Conservation (phyloP, 306 rosid genomes). For the Lathyrus tuberosus region DNA sequence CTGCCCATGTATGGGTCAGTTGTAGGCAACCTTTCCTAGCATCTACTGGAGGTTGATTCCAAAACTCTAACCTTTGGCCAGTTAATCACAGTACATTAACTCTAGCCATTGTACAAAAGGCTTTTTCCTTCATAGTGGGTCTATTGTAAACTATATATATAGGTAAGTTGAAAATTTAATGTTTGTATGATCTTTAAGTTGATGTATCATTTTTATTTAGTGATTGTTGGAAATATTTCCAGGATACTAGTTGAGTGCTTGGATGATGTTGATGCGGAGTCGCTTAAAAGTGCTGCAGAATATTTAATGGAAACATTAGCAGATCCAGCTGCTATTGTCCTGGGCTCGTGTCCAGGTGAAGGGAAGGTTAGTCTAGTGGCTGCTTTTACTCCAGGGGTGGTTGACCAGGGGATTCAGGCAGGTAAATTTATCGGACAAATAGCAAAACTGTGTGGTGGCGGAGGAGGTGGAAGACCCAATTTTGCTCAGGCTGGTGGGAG, state of each 20-base stretch:
- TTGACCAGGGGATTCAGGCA: constrained; percentile 76
- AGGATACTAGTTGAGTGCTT: constrained; percentile 84
- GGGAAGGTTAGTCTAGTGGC: constrained; percentile 96
- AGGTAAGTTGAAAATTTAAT: not conserved
- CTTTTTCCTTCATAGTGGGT: not conserved
- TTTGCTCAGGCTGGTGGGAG: constrained; percentile 97
- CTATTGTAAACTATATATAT: not conserved
- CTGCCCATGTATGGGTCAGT: not conserved
- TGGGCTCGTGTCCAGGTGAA: constrained; percentile 89
- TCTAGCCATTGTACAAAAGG: not conserved
- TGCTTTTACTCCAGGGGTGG: constrained; percentile 80
- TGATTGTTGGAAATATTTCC: constrained; percentile 31
- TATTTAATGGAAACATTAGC: constrained; percentile 66
- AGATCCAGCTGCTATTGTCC: constrained; percentile 88
- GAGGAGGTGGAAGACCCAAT: constrained; percentile 96
- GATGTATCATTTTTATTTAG: constrained; percentile 22
- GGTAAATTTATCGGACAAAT: constrained; percentile 90
- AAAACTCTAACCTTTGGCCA: not conserved
- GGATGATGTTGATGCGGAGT: constrained; percentile 84
- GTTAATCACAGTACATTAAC: not conserved
- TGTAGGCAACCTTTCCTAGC: not conserved
- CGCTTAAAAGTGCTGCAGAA: constrained; percentile 86
- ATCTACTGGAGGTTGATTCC: not conserved
- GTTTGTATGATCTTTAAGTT: not conserved
- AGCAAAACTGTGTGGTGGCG: constrained; percentile 94